Conservation (phyloP, 2,329 filamentous ascomycete genomes). For the Aspergillus arachidicola region DNA sequence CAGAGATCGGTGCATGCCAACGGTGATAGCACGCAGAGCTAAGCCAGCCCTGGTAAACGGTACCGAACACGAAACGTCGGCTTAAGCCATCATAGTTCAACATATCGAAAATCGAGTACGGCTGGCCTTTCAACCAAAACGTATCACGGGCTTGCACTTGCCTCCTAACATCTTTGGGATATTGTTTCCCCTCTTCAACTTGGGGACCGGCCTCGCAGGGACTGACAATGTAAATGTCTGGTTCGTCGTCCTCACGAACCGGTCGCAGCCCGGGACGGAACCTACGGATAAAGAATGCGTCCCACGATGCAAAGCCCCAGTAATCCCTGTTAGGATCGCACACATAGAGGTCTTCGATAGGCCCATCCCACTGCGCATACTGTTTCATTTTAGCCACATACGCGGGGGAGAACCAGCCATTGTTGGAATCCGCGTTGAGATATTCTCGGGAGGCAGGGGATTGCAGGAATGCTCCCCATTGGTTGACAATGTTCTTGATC, state of each 20-base stretch:
- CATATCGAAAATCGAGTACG: constrained; percentile 4
- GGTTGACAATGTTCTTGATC: too few relatives aligned
- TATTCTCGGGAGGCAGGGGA: too few relatives aligned
- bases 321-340: neutral
- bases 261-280: neutral
- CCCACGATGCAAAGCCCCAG: neutral
- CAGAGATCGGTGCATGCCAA: constrained; percentile 4
- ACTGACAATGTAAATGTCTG: neutral
- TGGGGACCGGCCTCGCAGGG: constrained; percentile 1
- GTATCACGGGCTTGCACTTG: constrained; percentile 6
- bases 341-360: neutral
- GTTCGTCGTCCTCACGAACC: neutral
- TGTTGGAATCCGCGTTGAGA: too few relatives aligned
- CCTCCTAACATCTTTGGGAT: neutral
- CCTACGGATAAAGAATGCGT: constrained; percentile 1
- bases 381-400: neutral
- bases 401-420: too few relatives aligned
- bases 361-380: neutral
- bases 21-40: constrained; percentile 5
- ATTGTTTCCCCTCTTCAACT: neutral
- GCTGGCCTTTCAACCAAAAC: constrained; percentile 7
- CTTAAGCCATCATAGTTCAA: neutral
- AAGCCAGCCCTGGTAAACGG: neutral
- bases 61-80: neutral
- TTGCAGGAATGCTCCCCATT: too few relatives aligned